Conservation (phyloP, 2,329 filamentous ascomycete species). For the Pseudocercospora fijiensis region DNA sequence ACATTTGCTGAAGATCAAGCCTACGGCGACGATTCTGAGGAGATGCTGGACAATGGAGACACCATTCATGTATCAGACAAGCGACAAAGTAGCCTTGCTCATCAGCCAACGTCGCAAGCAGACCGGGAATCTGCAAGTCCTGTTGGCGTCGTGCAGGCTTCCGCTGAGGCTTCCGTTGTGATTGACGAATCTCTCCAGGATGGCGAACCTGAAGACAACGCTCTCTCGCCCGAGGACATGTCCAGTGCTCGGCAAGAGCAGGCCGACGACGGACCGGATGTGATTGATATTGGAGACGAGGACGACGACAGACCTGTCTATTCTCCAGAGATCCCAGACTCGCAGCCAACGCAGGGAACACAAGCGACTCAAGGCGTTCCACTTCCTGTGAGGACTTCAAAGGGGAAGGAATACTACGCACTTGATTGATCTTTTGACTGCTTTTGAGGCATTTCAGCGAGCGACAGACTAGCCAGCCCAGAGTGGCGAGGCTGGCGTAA, state of each 20-base stretch:
- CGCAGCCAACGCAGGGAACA: not conserved
- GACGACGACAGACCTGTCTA: not conserved
- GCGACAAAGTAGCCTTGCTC: not conserved
- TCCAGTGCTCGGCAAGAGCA: not conserved
- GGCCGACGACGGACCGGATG: not conserved
- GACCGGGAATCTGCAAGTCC: not conserved
- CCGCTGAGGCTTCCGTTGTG: not conserved
- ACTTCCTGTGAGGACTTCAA: not conserved
- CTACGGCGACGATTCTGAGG: not conserved
- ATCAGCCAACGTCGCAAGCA: not conserved
- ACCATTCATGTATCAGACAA: not conserved
- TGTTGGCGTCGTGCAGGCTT: not conserved
- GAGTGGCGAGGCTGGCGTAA: not conserved
- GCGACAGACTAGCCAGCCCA: not conserved
- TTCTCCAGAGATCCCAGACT: conserved; percentile 15
- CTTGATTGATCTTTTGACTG: not conserved
- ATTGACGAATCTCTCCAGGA: not conserved
- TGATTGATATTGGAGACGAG: not conserved
- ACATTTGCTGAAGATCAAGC: not conserved
- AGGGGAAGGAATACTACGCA: not conserved
- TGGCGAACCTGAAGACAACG: not conserved
- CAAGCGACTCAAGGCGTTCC: not conserved
- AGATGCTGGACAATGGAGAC: not conserved
- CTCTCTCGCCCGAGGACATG: not conserved
- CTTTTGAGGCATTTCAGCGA: not conserved